Conservation (phyloP, 352 stramenopile genomes). For the Chrysophaeum taylorii region DNA sequence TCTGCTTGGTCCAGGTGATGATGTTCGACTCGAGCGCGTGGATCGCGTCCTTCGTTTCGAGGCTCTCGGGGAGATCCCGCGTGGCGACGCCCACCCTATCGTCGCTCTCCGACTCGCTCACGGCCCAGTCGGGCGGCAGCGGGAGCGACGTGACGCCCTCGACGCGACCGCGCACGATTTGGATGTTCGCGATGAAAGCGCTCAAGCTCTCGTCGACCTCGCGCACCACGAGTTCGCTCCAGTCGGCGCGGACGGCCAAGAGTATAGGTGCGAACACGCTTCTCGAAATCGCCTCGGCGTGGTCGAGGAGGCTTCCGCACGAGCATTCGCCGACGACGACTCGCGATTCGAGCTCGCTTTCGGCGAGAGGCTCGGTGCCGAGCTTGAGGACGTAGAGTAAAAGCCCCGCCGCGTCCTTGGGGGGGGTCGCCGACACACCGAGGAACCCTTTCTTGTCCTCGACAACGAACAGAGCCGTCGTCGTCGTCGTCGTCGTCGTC, state of each 20-base stretch:
- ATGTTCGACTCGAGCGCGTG: constrained; percentile 69
- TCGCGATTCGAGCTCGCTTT: background rate
- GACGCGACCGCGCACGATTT: constrained; percentile 72
- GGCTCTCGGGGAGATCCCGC: background rate
- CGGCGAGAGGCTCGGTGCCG: background rate
- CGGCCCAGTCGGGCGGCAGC: constrained; percentile 43
- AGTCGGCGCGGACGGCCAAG: constrained; percentile 67
- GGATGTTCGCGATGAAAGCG: constrained; percentile 39
- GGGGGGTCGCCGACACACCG: background rate
- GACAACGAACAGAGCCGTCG: background rate
- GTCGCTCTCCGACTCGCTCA: constrained; percentile 38
- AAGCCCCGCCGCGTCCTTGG: background rate
- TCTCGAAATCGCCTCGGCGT: constrained; percentile 63
- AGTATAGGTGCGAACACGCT: constrained; percentile 76
- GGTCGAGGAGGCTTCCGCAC: constrained; percentile 64
- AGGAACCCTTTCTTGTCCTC: background rate
- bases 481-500: background rate
- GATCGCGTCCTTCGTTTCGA: constrained; percentile 54
- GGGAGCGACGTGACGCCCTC: constrained; percentile 64
- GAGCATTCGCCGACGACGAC: constrained; percentile 65
- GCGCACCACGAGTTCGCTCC: constrained; percentile 58
- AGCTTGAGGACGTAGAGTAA: background rate
- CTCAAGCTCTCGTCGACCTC: constrained; percentile 30
- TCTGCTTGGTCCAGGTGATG: constrained; percentile 86
- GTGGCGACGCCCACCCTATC: background rate